Conservation (phyloP, 2,329 filamentous ascomycete species). For the Pseudogymnoascus sp. region DNA sequence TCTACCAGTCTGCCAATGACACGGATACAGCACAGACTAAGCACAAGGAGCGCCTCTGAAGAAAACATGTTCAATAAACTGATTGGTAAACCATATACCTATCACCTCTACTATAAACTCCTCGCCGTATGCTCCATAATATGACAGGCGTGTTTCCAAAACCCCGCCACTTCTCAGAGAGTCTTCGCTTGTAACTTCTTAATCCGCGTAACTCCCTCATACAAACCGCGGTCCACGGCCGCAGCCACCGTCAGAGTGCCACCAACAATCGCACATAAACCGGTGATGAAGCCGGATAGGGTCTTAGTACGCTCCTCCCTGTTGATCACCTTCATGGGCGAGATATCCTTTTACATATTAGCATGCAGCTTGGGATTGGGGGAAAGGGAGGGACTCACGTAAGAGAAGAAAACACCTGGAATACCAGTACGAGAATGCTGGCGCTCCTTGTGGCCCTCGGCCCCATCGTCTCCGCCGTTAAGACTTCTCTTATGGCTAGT, state of each 20-base stretch:
- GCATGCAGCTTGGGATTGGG: background rate
- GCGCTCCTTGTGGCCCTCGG: slow-evolving; percentile 86
- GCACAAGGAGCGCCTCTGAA: background rate
- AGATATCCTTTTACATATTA: slow-evolving; percentile 65
- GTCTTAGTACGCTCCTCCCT: slow-evolving; percentile 83
- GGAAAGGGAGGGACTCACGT: slow-evolving; percentile 51
- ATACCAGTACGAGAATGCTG: slow-evolving; percentile 86
- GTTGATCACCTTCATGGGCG: slow-evolving; percentile 99
- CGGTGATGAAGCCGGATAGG: slow-evolving; percentile 86
- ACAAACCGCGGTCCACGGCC: slow-evolving; percentile 81
- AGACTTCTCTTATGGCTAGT: slow-evolving; percentile 92
- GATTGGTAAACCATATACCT: background rate
- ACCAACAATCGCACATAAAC: slow-evolving; percentile 88
- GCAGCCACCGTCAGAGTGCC: slow-evolving; percentile 94
- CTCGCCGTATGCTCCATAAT: slow-evolving; percentile 4
- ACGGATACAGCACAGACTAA: background rate
- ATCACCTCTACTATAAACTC: slow-evolving; percentile 7
- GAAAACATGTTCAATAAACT: background rate
- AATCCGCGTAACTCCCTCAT: slow-evolving; percentile 75
- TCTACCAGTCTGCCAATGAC: background rate
- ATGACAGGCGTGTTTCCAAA: slow-evolving; percentile 3
- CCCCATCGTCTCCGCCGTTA: slow-evolving; percentile 70
- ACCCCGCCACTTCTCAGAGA: slow-evolving; percentile 29
- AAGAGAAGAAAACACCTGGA: slow-evolving; percentile 96
- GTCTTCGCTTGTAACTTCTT: slow-evolving; percentile 75